Evolutionary conservation across 441 rosid genomes (phyloP), one percentile per base, ranked within the genome.

Genomic region (Gossypium gossypioides): DNA sequence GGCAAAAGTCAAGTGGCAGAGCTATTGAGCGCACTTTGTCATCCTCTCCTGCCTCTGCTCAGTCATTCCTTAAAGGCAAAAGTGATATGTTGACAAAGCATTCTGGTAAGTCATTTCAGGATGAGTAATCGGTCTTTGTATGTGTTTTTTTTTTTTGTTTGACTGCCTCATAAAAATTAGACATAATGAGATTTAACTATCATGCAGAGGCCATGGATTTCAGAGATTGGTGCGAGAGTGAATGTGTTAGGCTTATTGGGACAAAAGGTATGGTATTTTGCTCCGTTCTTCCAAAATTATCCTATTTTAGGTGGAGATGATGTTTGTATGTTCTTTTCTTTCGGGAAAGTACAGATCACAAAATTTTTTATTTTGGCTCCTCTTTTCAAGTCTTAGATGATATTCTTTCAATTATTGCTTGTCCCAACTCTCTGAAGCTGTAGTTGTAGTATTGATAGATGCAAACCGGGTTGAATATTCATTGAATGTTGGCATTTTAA

Each of bases 151-250:
- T 24, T 50, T 27, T 50, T 66, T 29, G 1, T 32, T 48, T 25
- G 54, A 15, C 44, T 0, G 16, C 71, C 12, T 50, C 8, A 4
- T 27, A n/a, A 48, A 67, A n/a, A 3, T 24, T 24, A 25, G 58
- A 67, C 9, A 25, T 67, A 12, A 67, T 5, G 9, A 98, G 24
- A 15, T 50, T 50, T 50, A 27, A 50, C 71, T 27, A 25, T 27
- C 55, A 25, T 77, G 76, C 98, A 96, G 69, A 96, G 86, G 99
- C 99, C 51, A 86, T 81, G 89, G 96, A 83, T 78, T 96, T 96
- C 87, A 86, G 89, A 77, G 93, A 88, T 83, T 96, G 99, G 99
- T 96, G 99, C 73, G 86, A 86, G 80, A 82, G 76, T 37, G 97
- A 96, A 82, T 89, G 98, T 80, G 83, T 70, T 62, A 90, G 96